phyloP scores from a whole-genome alignment of 2,329 filamentous ascomycete genomes.

The Gnomoniopsis sp. region DNA sequence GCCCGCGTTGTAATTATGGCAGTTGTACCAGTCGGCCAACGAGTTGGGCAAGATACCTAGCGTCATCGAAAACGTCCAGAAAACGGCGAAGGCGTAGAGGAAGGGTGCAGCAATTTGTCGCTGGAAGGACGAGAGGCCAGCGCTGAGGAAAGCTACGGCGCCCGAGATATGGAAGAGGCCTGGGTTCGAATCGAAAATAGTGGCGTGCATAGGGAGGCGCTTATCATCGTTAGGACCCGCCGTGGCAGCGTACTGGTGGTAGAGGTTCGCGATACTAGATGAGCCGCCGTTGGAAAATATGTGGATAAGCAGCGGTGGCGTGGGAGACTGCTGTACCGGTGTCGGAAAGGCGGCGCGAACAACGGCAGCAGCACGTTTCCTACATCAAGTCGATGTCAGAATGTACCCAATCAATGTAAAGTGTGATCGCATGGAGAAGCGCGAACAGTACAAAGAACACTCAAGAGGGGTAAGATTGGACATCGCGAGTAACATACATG shows the following conservation, averaged over 20 bases:
- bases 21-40: conserved; percentile 20
- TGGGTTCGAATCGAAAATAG: conserved; percentile 46
- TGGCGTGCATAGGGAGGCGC: conserved; percentile 38
- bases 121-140: conserved; percentile 29
- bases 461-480: too few species aligned
- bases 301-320: conserved; percentile 41
- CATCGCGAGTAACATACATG: too few species aligned
- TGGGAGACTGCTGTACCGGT: conserved; percentile 30
- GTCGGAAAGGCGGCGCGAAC: conserved; percentile 30
- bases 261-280: conserved; percentile 37
- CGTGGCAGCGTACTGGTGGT: conserved; percentile 25
- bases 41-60: conserved; percentile 31
- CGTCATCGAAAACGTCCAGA: conserved; percentile 24
- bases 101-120: conserved; percentile 30
- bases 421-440: too few species aligned
- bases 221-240: neutral
- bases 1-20: conserved; percentile 31
- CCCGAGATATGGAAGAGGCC: conserved; percentile 36
- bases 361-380: conserved; percentile 31
- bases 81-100: conserved; percentile 30
- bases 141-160: conserved; percentile 37
- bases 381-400: too few species aligned
- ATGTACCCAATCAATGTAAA: too few species aligned
- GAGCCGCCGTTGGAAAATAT: conserved; percentile 52
- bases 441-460: too few species aligned